Evolutionary conservation across 768 basidiomycete species (phyloP).

Genomic region (Lentinula sp.): DNA sequence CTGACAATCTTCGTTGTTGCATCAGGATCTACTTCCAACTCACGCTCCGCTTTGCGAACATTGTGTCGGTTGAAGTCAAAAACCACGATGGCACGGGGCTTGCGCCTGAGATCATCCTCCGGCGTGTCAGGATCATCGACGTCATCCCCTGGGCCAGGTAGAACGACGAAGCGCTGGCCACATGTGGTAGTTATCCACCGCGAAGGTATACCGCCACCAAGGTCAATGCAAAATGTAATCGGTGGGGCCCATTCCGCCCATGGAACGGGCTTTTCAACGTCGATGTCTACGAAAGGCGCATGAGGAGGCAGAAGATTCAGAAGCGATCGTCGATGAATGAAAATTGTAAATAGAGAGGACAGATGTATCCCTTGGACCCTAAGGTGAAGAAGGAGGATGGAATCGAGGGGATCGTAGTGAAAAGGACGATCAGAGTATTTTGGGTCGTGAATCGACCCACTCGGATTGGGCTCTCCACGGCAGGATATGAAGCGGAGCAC

Average conservation of each 20-base stretch:
- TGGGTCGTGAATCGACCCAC: conserved; percentile 5
- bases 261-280: conserved; percentile 8
- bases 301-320: background rate
- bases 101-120: background rate
- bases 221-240: conserved; percentile 20
- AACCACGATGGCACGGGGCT: background rate
- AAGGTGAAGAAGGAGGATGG: conserved; percentile 30
- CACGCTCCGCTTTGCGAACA: background rate
- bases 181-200: conserved; percentile 34
- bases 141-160: background rate
- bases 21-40: background rate
- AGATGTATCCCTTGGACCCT: conserved; percentile 9
- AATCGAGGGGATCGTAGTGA: conserved; percentile 16
- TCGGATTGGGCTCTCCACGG: conserved; percentile 37
- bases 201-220: conserved; percentile 15
- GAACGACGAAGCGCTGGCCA: conserved; percentile 25
- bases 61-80: conserved; percentile 7
- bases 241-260: conserved; percentile 28
- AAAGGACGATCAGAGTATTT: conserved; percentile 17
- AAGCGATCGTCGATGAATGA: conserved; percentile 25
- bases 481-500: conserved; percentile 23
- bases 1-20: background rate
- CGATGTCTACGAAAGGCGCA: background rate
- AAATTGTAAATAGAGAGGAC: conserved; percentile 21
- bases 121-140: background rate